Percentiles rank a stretch among this genome's conserved stretches.
phyloP scores from a whole-genome alignment of 768 basidiomycete species.

The Mycena belliarum region DNA sequence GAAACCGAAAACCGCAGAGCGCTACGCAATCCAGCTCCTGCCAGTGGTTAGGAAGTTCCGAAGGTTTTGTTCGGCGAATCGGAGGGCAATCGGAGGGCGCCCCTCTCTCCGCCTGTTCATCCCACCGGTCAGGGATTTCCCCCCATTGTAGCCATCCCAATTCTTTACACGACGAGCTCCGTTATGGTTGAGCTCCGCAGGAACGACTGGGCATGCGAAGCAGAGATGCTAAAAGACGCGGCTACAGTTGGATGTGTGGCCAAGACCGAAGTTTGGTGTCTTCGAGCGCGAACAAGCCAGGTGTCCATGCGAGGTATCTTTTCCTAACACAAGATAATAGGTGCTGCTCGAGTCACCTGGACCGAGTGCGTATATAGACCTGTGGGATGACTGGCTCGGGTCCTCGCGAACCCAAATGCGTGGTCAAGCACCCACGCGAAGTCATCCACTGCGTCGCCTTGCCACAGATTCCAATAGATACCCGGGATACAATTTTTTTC shows the following conservation, averaged over 20 bases:
- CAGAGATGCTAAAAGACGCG: neutral
- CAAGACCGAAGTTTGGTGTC: neutral
- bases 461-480: neutral
- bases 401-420: neutral
- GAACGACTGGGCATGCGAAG: neutral
- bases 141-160: neutral
- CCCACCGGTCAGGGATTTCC: neutral
- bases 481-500: neutral
- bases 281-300: neutral
- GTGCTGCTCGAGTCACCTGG: neutral
- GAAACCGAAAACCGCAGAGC: too few relatives aligned
- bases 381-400: neutral
- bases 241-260: too few relatives aligned
- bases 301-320: neutral
- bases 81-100: too few relatives aligned
- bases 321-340: neutral
- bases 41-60: neutral
- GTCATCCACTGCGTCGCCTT: neutral
- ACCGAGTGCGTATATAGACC: neutral
- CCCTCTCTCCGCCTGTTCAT: neutral
- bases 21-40: too few relatives aligned
- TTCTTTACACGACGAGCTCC: neutral
- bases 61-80: too few relatives aligned
- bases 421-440: neutral
- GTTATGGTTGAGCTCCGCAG: neutral